Conservation (phyloP, 192 early-diverging fungal genomes). For the Linnemannia elongata region DNA sequence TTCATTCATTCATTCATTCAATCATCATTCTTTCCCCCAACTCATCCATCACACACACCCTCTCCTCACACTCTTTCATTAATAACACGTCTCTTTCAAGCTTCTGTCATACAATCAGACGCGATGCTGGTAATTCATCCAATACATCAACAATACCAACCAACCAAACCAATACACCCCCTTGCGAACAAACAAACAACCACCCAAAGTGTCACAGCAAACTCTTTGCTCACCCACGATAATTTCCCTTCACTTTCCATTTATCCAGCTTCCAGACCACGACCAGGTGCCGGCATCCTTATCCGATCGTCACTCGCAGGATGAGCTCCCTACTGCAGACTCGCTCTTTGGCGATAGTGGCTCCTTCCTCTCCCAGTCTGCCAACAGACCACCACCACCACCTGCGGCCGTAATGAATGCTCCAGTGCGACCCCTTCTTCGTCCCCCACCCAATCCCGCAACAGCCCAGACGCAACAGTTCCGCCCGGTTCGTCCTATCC, state of each 20-base stretch:
- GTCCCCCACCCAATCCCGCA: not conserved
- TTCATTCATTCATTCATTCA: no score
- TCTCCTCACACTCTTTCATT: no score
- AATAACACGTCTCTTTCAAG: no score
- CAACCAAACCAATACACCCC: no score
- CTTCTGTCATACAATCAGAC: no score
- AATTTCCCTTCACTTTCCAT: not conserved
- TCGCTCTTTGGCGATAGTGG: conserved; percentile 26
- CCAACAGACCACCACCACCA: not conserved
- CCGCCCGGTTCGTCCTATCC: not conserved
- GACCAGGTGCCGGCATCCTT: not conserved
- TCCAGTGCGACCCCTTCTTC: not conserved
- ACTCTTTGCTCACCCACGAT: not conserved
- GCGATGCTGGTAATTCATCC: no score
- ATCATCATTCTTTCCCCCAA: no score
- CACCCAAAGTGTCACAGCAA: not conserved
- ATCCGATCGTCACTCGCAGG: not conserved
- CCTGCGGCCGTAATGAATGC: not conserved
- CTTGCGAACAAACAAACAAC: not conserved
- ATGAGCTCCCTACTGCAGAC: conserved; percentile 40
- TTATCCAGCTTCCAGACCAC: not conserved
- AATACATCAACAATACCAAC: no score
- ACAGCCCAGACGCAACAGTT: not conserved
- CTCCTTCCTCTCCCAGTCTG: conserved; percentile 5
- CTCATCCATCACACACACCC: no score